A percentile compares a stretch with the other conserved stretches of the same genome.
Conservation (phyloP, 176 grass and related monocot genomes). For the Musa acuminata region DNA sequence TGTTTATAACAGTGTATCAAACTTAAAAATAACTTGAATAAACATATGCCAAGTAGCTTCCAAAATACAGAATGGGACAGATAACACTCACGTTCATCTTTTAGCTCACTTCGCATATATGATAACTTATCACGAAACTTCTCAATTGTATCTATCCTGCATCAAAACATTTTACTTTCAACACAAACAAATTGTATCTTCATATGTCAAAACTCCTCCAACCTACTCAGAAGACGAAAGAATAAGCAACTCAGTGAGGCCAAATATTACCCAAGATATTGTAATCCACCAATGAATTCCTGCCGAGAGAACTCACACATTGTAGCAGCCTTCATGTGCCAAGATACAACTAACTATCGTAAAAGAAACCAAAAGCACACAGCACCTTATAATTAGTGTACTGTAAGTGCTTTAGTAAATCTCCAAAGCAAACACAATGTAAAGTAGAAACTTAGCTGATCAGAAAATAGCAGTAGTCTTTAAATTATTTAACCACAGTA, state of each 20-base stretch:
- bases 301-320: slow-evolving; percentile 98
- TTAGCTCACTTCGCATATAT: slow-evolving; percentile 77
- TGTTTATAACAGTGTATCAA: not conserved
- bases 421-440: not conserved
- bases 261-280: slow-evolving; percentile 76
- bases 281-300: slow-evolving; percentile 80
- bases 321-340: slow-evolving; percentile 99
- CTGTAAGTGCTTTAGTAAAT: not conserved
- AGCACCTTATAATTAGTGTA: not conserved
- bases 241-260: not conserved
- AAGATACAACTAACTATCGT: slow-evolving; percentile 95
- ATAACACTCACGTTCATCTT: slow-evolving; percentile 69
- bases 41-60: not conserved
- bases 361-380: not conserved
- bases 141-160: slow-evolving; percentile 85
- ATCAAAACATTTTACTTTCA: slow-evolving; percentile 24
- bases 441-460: not conserved
- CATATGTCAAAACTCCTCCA: not conserved
- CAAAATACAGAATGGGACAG: not conserved
- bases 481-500: too few species aligned
- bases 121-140: slow-evolving; percentile 83
- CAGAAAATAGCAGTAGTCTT: too few species aligned
- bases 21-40: not conserved
- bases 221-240: slow-evolving; percentile 5
- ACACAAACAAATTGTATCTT: slow-evolving; percentile 4